Evolutionary conservation across 1,284 basidiomycete genomes (phyloP).

Genomic region (Rhizoctonia solani): DNA sequence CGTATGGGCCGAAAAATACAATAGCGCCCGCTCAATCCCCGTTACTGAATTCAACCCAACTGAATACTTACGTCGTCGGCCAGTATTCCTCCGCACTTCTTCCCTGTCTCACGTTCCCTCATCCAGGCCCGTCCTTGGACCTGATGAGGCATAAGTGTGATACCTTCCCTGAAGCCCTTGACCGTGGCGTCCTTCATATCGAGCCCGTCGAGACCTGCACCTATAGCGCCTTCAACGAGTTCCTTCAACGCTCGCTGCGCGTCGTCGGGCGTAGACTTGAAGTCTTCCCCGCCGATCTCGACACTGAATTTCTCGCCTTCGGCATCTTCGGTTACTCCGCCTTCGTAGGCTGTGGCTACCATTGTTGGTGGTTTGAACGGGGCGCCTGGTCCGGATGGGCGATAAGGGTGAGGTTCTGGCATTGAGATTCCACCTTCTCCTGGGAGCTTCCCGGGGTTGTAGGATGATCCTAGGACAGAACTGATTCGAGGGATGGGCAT

Average conservation of each 20-base stretch:
- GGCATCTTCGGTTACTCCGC: constrained; percentile 1
- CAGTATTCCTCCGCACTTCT: constrained; percentile 83
- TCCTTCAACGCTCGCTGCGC: constrained; percentile 56
- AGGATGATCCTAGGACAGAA: neutral
- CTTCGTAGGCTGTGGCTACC: neutral
- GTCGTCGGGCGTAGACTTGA: constrained; percentile 48
- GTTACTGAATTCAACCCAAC: neutral
- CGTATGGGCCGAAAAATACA: too few relatives aligned
- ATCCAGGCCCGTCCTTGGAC: constrained; percentile 87
- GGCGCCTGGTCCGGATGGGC: constrained; percentile 14
- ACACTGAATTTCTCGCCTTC: constrained; percentile 22
- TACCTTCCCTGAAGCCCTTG: constrained; percentile 69
- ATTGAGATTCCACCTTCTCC: constrained; percentile 23
- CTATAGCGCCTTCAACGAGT: constrained; percentile 49
- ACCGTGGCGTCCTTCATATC: constrained; percentile 68
- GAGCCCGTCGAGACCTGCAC: constrained; percentile 49
- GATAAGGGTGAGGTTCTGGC: constrained; percentile 25
- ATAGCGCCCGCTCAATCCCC: too few relatives aligned
- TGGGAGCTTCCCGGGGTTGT: constrained; percentile 11
- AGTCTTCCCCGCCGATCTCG: constrained; percentile 20
- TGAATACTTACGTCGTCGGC: constrained; percentile 83
- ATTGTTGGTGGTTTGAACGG: constrained; percentile 21
- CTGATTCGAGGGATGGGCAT: neutral
- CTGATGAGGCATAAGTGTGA: constrained; percentile 84
- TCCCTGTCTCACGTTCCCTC: constrained; percentile 77